phyloP scores from a whole-genome alignment of 108 stramenopile genomes.

The Cyclotella kingstonii region DNA sequence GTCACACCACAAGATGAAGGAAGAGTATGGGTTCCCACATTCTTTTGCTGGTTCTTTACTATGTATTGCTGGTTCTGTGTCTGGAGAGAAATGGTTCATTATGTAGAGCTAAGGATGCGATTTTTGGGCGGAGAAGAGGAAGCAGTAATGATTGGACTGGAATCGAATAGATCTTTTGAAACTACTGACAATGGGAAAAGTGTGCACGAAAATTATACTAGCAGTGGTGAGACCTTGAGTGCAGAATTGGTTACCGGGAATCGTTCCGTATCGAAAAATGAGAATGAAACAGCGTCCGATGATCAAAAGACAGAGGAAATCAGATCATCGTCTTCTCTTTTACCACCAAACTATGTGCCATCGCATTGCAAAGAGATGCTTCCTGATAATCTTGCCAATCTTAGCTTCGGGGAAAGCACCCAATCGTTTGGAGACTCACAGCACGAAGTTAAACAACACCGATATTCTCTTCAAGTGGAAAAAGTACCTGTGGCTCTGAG shows the following conservation, averaged over 20 bases:
- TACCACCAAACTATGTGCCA: slow-evolving; percentile 29
- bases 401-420: slow-evolving; percentile 29
- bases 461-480: slow-evolving; percentile 82
- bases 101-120: slow-evolving; percentile 79
- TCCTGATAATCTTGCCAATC: not conserved
- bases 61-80: slow-evolving; percentile 81
- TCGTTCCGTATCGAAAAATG: too few species aligned
- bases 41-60: slow-evolving; percentile 85
- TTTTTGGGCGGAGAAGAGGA: slow-evolving; percentile 61
- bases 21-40: slow-evolving; percentile 81
- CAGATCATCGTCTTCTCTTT: slow-evolving; percentile 32
- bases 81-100: slow-evolving; percentile 84
- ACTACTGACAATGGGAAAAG: not conserved
- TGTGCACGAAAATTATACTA: not conserved
- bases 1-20: slow-evolving; percentile 47
- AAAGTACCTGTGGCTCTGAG: slow-evolving; percentile 77
- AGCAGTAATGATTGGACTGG: not conserved
- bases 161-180: too few species aligned
- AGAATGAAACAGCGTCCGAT: not conserved
- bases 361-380: slow-evolving; percentile 38
- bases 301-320: too few species aligned
- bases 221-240: not conserved
- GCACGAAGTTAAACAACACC: slow-evolving; percentile 50
- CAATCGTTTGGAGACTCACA: slow-evolving; percentile 21
- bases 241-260: too few species aligned